phyloP scores from a whole-genome alignment of 768 basidiomycete species.

The Leccinellum luteum region DNA sequence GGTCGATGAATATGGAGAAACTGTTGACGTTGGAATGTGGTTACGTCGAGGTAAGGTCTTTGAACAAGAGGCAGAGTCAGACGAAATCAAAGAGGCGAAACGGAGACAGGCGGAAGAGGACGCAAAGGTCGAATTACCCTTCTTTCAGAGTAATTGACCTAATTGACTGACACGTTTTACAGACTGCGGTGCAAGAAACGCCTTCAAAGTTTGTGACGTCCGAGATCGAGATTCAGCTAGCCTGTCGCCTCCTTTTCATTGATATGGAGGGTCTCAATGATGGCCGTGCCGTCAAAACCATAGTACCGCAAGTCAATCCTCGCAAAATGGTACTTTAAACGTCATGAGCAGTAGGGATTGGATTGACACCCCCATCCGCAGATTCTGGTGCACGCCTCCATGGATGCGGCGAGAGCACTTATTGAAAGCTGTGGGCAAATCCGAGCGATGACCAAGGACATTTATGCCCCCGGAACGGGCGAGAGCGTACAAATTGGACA shows the following conservation, averaged over 20 bases:
- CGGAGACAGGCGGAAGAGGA: constrained; percentile 71
- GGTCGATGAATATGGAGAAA: constrained; percentile 96
- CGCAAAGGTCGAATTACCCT: constrained; percentile 48
- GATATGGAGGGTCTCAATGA: constrained; percentile 98
- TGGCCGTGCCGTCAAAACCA: constrained; percentile 94
- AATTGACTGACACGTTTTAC: constrained; percentile 13
- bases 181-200: constrained; percentile 77
- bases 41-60: constrained; percentile 85
- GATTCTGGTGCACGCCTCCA: constrained; percentile 86
- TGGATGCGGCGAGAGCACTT: constrained; percentile 64
- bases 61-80: constrained; percentile 85
- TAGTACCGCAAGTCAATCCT: constrained; percentile 94
- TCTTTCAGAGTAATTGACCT: not conserved
- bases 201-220: constrained; percentile 89
- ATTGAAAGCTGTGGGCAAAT: constrained; percentile 80
- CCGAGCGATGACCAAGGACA: constrained; percentile 89
- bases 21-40: constrained; percentile 95
- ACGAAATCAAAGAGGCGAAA: constrained; percentile 73
- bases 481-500: constrained; percentile 91
- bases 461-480: constrained; percentile 73
- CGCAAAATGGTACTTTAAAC: constrained; percentile 74
- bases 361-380: constrained; percentile 28
- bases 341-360: not conserved
- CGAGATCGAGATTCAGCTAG: constrained; percentile 71
- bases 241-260: constrained; percentile 85